phyloP scores from a whole-genome alignment of 495 filamentous ascomycete genomes.

The Aspergillus funiculosus region DNA sequence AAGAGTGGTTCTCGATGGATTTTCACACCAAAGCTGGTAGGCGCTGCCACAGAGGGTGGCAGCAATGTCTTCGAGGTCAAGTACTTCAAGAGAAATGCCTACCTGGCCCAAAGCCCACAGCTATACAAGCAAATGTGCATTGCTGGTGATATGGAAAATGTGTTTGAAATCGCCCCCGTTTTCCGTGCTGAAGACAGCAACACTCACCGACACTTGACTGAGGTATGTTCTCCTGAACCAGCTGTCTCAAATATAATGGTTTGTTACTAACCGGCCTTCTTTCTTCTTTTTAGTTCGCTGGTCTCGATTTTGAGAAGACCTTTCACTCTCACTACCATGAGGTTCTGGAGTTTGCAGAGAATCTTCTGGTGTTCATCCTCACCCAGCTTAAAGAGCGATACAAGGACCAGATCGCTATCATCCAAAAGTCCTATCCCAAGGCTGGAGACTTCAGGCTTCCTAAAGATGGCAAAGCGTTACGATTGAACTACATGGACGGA shows the following conservation, averaged over 20 bases:
- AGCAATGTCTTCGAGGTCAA: conserved; percentile 87
- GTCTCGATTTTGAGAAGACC: conserved; percentile 96
- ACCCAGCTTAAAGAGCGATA: conserved; percentile 63
- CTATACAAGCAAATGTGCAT: conserved; percentile 97
- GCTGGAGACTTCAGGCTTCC: conserved; percentile 53
- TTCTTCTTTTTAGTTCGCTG: conserved; percentile 57
- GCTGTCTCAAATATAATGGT: conserved; percentile 48
- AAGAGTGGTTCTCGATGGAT: conserved; percentile 76
- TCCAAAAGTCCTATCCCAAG: conserved; percentile 54
- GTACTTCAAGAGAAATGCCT: conserved; percentile 84
- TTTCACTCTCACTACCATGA: conserved; percentile 87
- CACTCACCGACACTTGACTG: conserved; percentile 93
- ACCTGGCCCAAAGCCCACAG: conserved; percentile 88
- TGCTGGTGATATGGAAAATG: conserved; percentile 81
- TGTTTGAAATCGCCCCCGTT: conserved; percentile 85
- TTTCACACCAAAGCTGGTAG: conserved; percentile 83
- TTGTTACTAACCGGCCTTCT: conserved; percentile 9
- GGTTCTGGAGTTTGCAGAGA: conserved; percentile 72
- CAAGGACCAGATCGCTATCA: conserved; percentile 59
- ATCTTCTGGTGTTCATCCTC: conserved; percentile 86
- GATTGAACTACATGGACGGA: conserved; percentile 80
- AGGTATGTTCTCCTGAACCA: conserved; percentile 38
- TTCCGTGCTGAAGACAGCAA: conserved; percentile 97
- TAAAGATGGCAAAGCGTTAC: conserved; percentile 66
- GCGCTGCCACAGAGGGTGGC: conserved; percentile 87